Conservation (phyloP, 371 early-diverging fungal species). For the Syncephalis plumigaleata region DNA sequence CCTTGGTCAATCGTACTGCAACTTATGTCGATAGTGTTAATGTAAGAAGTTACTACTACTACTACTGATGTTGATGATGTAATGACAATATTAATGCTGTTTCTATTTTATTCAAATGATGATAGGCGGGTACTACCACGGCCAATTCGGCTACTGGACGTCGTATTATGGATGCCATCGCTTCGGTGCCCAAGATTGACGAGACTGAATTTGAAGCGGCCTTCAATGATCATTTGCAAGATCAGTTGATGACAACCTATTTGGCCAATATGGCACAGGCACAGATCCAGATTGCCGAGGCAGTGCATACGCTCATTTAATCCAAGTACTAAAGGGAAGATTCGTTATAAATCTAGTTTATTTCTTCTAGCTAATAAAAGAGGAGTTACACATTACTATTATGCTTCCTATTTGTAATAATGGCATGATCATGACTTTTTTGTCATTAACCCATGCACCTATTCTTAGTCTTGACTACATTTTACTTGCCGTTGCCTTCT, state of each 20-base stretch:
- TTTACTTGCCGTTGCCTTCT: too few relatives aligned
- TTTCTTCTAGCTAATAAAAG: neutral
- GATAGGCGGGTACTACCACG: slow-evolving; percentile 31
- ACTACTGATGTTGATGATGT: too few relatives aligned
- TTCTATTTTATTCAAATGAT: too few relatives aligned
- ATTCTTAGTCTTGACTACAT: too few relatives aligned
- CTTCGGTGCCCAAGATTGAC: slow-evolving; percentile 78
- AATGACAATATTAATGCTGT: too few relatives aligned
- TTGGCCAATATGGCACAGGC: slow-evolving; percentile 86
- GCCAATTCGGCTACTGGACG: slow-evolving; percentile 77
- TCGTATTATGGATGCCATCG: slow-evolving; percentile 83
- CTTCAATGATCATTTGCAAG: slow-evolving; percentile 82
- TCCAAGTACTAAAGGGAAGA: neutral
- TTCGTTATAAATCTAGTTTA: neutral
- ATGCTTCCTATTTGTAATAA: too few relatives aligned
- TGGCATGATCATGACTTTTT: too few relatives aligned
- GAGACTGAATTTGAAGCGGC: slow-evolving; percentile 67
- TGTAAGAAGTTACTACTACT: too few relatives aligned
- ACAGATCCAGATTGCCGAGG: slow-evolving; percentile 82
- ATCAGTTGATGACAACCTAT: slow-evolving; percentile 88
- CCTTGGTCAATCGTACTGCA: slow-evolving; percentile 71
- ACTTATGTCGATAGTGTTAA: slow-evolving; percentile 68
- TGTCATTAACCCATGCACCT: too few relatives aligned
- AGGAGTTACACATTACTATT: too few relatives aligned
- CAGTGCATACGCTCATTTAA: slow-evolving; percentile 61